Base-by-base conservation (phyloP, 768 basidiomycete species). In the Suillus placidus region DNA sequence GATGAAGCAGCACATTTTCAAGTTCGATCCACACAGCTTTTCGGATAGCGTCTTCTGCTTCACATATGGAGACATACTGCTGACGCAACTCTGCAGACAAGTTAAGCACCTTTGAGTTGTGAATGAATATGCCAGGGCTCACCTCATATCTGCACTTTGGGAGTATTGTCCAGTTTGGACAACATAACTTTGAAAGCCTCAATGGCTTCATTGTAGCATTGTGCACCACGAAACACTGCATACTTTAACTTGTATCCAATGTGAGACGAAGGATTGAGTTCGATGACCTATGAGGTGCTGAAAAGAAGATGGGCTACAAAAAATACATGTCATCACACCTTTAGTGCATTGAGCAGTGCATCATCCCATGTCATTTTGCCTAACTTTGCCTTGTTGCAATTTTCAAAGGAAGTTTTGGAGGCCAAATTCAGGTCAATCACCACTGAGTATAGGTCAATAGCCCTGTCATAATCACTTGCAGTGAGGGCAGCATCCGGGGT, bases 231-330 rank as follows among this genome's bases (percentile, higher is more conserved):
- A 20, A 70, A 14, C 16, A 61, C 71, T 7, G 3, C 35, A 23
- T 72, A 64, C 34, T n/a, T 68, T 52, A 51, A 62, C 26, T 72
- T 62, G 14, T 72, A 60, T 10, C 71, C 71, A 68, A 68, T 62
- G 4, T 68, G 71, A 3, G 71, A 70, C 0, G 4, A 65, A n/a
- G 54, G 16, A 40, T 72, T 60, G 1, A 72, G 34, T 43, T 2
- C 45, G 49, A 72, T 56, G 13, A 71, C 71, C 71, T 71, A n/a
- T n/a, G n/a, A n/a, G n/a, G n/a, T n/a, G n/a, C n/a, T n/a, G n/a
- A n/a, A n/a, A n/a, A n/a, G n/a, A n/a, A n/a, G n/a, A n/a, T n/a
- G n/a, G n/a, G n/a, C n/a, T n/a, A n/a, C n/a, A n/a, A n/a, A n/a
- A n/a, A n/a, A n/a, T n/a, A n/a, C n/a, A n/a, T 23, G 47, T 23